phyloP scores from a whole-genome alignment of 2,329 filamentous ascomycete genomes.

The Sarocladium kiliense region DNA sequence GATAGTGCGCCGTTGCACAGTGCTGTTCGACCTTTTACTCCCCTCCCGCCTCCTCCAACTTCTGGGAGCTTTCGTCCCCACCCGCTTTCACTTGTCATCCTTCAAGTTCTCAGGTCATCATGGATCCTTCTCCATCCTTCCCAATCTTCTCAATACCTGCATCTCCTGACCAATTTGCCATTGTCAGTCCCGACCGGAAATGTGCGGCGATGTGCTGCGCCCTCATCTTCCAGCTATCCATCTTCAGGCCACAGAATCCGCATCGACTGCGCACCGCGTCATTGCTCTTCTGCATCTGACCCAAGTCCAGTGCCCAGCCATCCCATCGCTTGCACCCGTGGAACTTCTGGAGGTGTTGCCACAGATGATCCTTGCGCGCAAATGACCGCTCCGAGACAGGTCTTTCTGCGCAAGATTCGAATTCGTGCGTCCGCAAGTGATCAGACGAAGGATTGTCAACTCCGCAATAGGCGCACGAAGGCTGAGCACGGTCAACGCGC shows the following conservation, averaged over 20 bases:
- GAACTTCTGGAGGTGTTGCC: conserved; percentile 36
- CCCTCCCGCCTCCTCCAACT: too few species aligned
- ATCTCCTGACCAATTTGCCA: conserved; percentile 14
- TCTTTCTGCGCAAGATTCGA: conserved; percentile 44
- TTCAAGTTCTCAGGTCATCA: not conserved
- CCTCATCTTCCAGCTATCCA: conserved; percentile 23
- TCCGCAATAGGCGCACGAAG: conserved; percentile 35
- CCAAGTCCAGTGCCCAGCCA: conserved; percentile 41
- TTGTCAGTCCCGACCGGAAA: conserved; percentile 23
- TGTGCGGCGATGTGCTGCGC: conserved; percentile 23
- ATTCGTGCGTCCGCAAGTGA: conserved; percentile 35
- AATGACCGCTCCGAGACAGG: conserved; percentile 35
- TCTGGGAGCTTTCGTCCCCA: too few species aligned
- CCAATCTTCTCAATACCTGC: not conserved
- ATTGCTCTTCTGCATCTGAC: conserved; percentile 24
- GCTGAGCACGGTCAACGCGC: conserved; percentile 38
- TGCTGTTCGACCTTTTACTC: too few species aligned
- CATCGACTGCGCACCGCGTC: conserved; percentile 22
- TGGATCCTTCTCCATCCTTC: not conserved
- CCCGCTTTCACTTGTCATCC: too few species aligned
- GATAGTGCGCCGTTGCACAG: too few species aligned
- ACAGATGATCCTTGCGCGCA: conserved; percentile 36
- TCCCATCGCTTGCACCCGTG: conserved; percentile 39
- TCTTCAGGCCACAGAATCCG: conserved; percentile 21
- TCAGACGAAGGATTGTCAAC: conserved; percentile 24